Base-by-base conservation (phyloP, 139 green algal species). In the Chlamydomonas eustigma region DNA sequence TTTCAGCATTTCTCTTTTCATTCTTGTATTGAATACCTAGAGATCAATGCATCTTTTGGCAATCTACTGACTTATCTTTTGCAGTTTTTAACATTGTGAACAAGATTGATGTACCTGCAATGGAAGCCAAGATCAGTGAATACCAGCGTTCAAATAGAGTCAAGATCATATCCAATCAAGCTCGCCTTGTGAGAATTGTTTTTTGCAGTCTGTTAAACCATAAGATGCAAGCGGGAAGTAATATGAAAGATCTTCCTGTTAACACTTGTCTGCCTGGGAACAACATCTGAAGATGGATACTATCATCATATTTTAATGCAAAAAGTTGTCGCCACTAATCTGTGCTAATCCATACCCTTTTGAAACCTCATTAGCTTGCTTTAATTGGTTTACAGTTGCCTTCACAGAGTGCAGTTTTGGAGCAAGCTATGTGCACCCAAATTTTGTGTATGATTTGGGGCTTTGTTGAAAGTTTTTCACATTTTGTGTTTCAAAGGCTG, bases 131-230 rank as follows among this genome's bases (percentile, higher is more conserved):
- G 4, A 8, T 81, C 2, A 12, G 22, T 22, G 69, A 77, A 6
- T 81, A 81, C 68, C 50, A 81, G 68, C 51, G 69, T 24, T n/a
- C 76, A 6, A 81, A 81, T 51, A 12, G 70, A 1, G 31, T 44
- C 3, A 77, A 37, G 66, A 81, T 81, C 38, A 77, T 81, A 25
- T 37, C 76, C 22, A 81, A 81, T 22, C 76, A 81, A 68, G 76
- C 76, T 3, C 44, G 50, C 1, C 44, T 58, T 58, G 18, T 58
- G 44, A 58, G 18, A 28, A 12, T 28, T 58, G 44, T 28, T 28
- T 58, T 58, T 18, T 58, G 44, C 12, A 28, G 12, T 28, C 12
- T 58, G 44, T 58, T 12, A 58, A 28, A 18, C 44, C 44, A 50
- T 33, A 68, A 68, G 28, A 34, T 25, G 2, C 71, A 67, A 24